Evolutionary conservation across 768 basidiomycete species (phyloP).

Genomic region (Lentinula sp.): DNA sequence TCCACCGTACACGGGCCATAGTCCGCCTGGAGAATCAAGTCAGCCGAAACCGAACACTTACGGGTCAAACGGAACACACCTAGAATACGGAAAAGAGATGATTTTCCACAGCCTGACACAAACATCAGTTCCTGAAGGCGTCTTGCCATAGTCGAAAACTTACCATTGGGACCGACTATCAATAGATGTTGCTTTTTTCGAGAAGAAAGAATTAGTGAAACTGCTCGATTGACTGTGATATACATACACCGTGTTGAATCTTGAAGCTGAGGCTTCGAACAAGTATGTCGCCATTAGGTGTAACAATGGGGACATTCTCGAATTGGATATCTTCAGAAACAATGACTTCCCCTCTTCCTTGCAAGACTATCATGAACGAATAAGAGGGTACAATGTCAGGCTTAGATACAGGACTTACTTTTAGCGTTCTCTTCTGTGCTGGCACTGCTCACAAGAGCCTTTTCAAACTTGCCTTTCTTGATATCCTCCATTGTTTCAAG

Average conservation of each 20-base stretch:
- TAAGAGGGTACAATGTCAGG: neutral
- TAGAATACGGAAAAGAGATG: constrained; percentile 90
- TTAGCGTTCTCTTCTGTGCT: constrained; percentile 66
- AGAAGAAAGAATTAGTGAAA: neutral
- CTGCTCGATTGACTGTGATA: neutral
- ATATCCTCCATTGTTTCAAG: constrained; percentile 91
- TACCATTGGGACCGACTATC: constrained; percentile 92
- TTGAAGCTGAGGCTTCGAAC: constrained; percentile 81
- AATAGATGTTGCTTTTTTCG: constrained; percentile 81
- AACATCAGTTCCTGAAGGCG: neutral
- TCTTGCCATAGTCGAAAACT: constrained; percentile 3
- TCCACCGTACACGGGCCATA: constrained; percentile 86
- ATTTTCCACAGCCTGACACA: constrained; percentile 72
- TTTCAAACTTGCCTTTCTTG: constrained; percentile 78
- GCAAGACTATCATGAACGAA: constrained; percentile 48
- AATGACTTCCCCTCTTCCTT: constrained; percentile 71
- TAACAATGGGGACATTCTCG: constrained; percentile 90
- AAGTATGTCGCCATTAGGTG: constrained; percentile 92
- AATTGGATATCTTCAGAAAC: constrained; percentile 89
- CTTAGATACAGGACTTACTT: constrained; percentile 38
- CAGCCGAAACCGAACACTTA: neutral
- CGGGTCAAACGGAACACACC: constrained; percentile 19
- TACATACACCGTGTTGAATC: constrained; percentile 75
- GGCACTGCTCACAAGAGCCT: constrained; percentile 76
- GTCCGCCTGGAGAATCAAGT: constrained; percentile 38